These are phyloP conservation scores for Trichoderma simmonsii DNA, from an alignment of 2,329 filamentous ascomycete genomes.

Conservation along the genomic window DNA sequence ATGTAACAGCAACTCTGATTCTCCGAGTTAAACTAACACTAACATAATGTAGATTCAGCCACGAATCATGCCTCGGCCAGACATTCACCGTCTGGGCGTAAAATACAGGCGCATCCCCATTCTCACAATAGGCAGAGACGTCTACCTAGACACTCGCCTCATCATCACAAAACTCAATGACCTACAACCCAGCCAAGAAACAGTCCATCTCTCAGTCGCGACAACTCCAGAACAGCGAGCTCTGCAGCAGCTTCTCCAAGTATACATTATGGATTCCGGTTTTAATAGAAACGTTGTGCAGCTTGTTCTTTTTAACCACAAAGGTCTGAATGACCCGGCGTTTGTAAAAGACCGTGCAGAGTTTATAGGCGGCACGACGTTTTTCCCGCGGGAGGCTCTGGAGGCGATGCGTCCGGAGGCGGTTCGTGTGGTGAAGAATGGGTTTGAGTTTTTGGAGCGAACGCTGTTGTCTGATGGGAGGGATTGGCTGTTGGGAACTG, in stretches of 20 bases:
- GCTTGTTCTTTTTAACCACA: constrained; percentile 53
- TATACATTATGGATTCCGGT: constrained; percentile 52
- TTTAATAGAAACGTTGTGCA: constrained; percentile 52
- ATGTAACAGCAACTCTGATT: constrained; percentile 27
- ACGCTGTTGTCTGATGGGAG: constrained; percentile 62
- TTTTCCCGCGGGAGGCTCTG: constrained; percentile 26
- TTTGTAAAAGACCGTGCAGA: constrained; percentile 57
- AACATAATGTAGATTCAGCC: constrained; percentile 55
- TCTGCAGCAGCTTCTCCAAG: constrained; percentile 53
- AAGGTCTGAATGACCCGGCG: constrained; percentile 50
- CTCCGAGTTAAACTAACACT: not conserved
- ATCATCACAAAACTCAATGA: constrained; percentile 62
- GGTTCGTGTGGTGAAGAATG: constrained; percentile 49
- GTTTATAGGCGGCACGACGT: constrained; percentile 29
- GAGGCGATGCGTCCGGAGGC: constrained; percentile 47
- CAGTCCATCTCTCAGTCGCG: constrained; percentile 35
- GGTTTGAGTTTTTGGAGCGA: constrained; percentile 57
- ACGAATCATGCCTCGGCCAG: constrained; percentile 60
- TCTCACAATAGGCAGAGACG: constrained; percentile 60
- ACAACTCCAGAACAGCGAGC: constrained; percentile 40
- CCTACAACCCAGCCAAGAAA: constrained; percentile 42
- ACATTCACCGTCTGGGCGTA: constrained; percentile 58
- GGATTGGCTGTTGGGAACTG: constrained; percentile 56
- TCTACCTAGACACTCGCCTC: constrained; percentile 67
- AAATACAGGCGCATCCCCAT: constrained; percentile 67